Evolutionary conservation across 345 rosid genomes (phyloP).

Genomic region (Moricandia moricandioides): DNA sequence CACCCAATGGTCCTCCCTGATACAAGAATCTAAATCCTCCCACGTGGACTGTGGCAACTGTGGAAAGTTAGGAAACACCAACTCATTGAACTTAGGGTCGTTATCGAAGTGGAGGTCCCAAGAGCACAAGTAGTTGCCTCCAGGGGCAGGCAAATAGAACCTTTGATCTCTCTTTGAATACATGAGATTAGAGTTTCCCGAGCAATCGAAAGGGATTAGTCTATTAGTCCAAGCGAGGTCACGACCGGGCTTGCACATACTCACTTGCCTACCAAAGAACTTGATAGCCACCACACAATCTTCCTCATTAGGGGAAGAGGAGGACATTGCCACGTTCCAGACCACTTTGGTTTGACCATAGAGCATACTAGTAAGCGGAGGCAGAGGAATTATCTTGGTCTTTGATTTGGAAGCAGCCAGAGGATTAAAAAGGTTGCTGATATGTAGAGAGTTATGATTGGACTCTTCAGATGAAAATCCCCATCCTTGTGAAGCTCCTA

Average conservation of each 20-base stretch:
- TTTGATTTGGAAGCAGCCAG: background rate
- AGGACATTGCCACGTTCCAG: background rate
- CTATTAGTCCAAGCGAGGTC: background rate
- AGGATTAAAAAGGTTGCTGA: background rate
- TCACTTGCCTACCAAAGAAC: background rate
- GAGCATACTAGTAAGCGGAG: background rate
- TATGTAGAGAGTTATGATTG: background rate
- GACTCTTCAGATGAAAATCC: background rate
- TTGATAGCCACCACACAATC: background rate
- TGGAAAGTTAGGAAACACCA: background rate
- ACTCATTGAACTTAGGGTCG: background rate
- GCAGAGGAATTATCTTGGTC: background rate
- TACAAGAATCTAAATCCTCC: background rate
- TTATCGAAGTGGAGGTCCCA: background rate
- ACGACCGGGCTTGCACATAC: background rate
- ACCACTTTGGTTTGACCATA: background rate
- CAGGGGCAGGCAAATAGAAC: slow-evolving; percentile 5
- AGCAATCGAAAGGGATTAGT: background rate
- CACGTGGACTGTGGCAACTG: background rate
- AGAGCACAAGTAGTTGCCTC: slow-evolving; percentile 13
- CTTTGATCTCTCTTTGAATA: slow-evolving; percentile 6
- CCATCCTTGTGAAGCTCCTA: background rate
- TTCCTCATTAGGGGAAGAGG: background rate
- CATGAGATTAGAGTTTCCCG: background rate
- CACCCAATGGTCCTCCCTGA: background rate